Evolutionary conservation across 352 stramenopile genomes (phyloP).

Genomic region (Phytophthora melonis): DNA sequence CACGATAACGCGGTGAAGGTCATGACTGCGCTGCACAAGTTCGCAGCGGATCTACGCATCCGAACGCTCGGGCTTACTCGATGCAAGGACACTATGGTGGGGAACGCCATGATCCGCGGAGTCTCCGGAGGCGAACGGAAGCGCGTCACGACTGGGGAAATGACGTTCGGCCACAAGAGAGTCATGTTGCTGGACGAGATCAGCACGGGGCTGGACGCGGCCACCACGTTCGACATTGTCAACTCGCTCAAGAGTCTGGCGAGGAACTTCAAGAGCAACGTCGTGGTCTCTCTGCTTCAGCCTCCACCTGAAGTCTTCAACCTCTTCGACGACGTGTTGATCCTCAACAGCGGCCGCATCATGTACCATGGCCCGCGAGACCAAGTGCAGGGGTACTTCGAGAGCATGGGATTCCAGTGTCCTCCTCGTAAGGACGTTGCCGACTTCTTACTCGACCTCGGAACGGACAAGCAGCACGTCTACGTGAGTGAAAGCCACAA

Average conservation of each 20-base stretch:
- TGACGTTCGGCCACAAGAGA: conserved; percentile 77
- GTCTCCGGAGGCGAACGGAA: conserved; percentile 91
- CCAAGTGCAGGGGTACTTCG: conserved; percentile 51
- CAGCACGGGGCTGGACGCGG: conserved; percentile 61
- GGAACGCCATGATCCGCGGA: conserved; percentile 55
- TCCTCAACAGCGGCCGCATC: conserved; percentile 88
- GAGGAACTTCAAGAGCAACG: conserved; percentile 48
- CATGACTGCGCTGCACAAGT: conserved; percentile 36
- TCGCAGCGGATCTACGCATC: conserved; percentile 37
- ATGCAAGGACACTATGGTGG: conserved; percentile 60
- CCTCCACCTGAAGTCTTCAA: conserved; percentile 93
- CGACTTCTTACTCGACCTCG: conserved; percentile 57
- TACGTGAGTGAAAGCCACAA: conserved; percentile 27
- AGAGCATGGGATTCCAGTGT: conserved; percentile 48
- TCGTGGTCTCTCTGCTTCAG: conserved; percentile 86
- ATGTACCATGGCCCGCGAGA: conserved; percentile 70
- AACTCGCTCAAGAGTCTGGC: conserved; percentile 46
- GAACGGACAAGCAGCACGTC: conserved; percentile 49
- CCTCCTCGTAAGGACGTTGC: conserved; percentile 48
- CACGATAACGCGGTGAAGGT: conserved; percentile 37
- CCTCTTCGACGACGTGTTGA: conserved; percentile 94
- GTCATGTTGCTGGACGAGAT: conserved; percentile 85
- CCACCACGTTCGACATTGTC: conserved; percentile 66
- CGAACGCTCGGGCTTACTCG: conserved; percentile 48
- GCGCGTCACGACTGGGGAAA: conserved; percentile 85